phyloP scores from a whole-genome alignment of 805 yeast species.

The Komagataella kurtzmanii region DNA sequence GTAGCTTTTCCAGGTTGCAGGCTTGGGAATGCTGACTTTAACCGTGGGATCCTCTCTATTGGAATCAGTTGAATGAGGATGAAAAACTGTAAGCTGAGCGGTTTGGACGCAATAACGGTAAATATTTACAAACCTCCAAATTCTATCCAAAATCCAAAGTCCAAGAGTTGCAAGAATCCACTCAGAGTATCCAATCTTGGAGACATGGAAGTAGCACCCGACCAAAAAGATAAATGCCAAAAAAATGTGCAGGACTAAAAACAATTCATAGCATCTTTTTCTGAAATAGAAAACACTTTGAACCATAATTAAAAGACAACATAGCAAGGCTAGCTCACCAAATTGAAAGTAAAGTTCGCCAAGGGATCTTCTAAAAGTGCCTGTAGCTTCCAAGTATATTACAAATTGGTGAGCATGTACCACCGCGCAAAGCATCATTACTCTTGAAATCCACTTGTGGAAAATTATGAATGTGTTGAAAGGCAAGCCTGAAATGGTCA shows the following conservation, averaged over 20 bases:
- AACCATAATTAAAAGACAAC: conserved; percentile 27
- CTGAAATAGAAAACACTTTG: conserved; percentile 33
- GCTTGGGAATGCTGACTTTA: conserved; percentile 23
- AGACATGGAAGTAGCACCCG: conserved; percentile 34
- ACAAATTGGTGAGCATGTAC: conserved; percentile 20
- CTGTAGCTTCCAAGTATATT: conserved; percentile 8
- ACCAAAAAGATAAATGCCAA: conserved; percentile 28
- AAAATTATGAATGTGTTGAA: conserved; percentile 25
- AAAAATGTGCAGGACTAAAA: conserved; percentile 27
- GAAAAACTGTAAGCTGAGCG: conserved; percentile 6
- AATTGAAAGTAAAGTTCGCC: conserved; percentile 5
- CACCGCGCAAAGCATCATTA: conserved; percentile 13
- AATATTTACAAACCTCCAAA: conserved; percentile 20
- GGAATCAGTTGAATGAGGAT: conserved; percentile 1
- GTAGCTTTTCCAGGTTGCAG: conserved; percentile 27
- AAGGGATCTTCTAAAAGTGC: conserved; percentile 2
- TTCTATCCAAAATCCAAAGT: conserved; percentile 29
- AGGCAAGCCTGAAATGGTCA: conserved; percentile 38
- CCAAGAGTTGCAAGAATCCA: conserved; percentile 23
- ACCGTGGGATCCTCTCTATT: conserved; percentile 8
- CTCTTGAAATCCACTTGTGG: conserved; percentile 30
- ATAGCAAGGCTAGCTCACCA: conserved; percentile 18
- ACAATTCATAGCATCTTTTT: conserved; percentile 31
- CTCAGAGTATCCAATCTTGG: conserved; percentile 23
- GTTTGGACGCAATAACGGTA: conserved; percentile 13